Evolutionary conservation across 495 filamentous ascomycete species (phyloP), one percentile per base, ranked within the genome.

Genomic region (Xylaria bambusicola): DNA sequence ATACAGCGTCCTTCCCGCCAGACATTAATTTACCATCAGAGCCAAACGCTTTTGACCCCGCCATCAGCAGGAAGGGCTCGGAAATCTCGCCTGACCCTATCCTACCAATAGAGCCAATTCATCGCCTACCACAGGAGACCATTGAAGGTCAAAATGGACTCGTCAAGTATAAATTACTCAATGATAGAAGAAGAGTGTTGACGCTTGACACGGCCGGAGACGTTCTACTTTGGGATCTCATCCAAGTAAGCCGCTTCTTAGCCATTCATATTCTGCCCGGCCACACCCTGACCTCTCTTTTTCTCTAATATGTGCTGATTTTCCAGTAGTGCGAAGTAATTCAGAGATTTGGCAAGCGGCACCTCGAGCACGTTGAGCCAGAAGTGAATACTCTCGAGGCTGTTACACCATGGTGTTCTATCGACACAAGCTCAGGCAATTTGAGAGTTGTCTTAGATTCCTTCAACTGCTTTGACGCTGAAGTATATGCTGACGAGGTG

Each of bases 401-500:
- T 38, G 89, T 98, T 50, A 87, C 92, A 5, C 92, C 96, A 58
- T 98, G 94, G 94, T 98, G 93, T 68, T 87, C 88, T 12, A 89
- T 98, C 47, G 92, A 98, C 67, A 93, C 92, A 27, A 86, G 92
- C 55, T 98, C 94, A 4, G 94, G 94, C 40, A 87, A 88, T 60
- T 73, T 98, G 56, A 92, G 92, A 2, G 93, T 95, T 26, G 88
- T 97, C 12, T 72, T 98, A 18, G 94, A 98, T 64, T 90, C 92
- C 44, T 96, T 94, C 65, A 92, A 94, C 61, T 98, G 94, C 70
- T 98, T 98, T 66, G 95, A 98, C 73, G 95, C 93, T 36, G 94
- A 98, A 70, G 88, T 95, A 75, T 98, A 98, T 70, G 93, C 92
- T 0, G 94, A 98, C 68, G 91, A 97, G 68, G 74, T 91, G 9